Conservation (phyloP, 2,329 filamentous ascomycete genomes). For the Proliferodiscus dingleyae region DNA sequence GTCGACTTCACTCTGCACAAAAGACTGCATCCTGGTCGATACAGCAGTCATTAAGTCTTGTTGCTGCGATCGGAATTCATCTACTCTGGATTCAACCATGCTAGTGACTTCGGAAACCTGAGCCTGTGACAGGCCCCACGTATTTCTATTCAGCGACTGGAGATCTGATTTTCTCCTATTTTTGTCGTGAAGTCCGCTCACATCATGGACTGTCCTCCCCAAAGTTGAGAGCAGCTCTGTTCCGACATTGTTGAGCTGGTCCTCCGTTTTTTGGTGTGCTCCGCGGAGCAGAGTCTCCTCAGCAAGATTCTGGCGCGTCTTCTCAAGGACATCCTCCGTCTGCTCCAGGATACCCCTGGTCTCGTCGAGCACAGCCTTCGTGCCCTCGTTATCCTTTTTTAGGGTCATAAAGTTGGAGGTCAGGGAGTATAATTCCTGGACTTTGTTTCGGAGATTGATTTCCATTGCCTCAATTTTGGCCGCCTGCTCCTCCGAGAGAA, state of each 20-base stretch:
- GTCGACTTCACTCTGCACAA: slow-evolving; percentile 69
- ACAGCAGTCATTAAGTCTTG: slow-evolving; percentile 63
- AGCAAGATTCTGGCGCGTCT: slow-evolving; percentile 69
- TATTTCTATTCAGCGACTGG: slow-evolving; percentile 70
- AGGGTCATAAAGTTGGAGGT: slow-evolving; percentile 83
- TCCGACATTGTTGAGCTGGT: slow-evolving; percentile 68
- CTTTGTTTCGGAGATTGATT: slow-evolving; percentile 82
- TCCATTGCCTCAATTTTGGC: slow-evolving; percentile 93
- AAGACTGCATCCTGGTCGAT: slow-evolving; percentile 67
- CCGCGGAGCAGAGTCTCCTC: slow-evolving; percentile 77
- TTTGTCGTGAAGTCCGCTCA: slow-evolving; percentile 79
- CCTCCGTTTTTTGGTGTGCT: slow-evolving; percentile 82
- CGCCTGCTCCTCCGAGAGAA: slow-evolving; percentile 85
- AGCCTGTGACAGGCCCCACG: slow-evolving; percentile 71
- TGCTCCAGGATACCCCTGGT: slow-evolving; percentile 80
- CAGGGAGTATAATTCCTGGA: slow-evolving; percentile 83
- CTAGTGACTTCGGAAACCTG: slow-evolving; percentile 73
- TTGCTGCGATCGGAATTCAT: slow-evolving; percentile 68
- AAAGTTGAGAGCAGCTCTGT: slow-evolving; percentile 73
- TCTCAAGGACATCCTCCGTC: slow-evolving; percentile 76
- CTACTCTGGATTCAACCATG: slow-evolving; percentile 70
- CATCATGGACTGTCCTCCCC: slow-evolving; percentile 71
- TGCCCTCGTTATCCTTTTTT: slow-evolving; percentile 84
- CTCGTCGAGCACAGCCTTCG: slow-evolving; percentile 65
- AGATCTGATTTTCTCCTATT: slow-evolving; percentile 80